Conservation (phyloP, 1,284 basidiomycete genomes). For the Ganoderma meredithae region DNA sequence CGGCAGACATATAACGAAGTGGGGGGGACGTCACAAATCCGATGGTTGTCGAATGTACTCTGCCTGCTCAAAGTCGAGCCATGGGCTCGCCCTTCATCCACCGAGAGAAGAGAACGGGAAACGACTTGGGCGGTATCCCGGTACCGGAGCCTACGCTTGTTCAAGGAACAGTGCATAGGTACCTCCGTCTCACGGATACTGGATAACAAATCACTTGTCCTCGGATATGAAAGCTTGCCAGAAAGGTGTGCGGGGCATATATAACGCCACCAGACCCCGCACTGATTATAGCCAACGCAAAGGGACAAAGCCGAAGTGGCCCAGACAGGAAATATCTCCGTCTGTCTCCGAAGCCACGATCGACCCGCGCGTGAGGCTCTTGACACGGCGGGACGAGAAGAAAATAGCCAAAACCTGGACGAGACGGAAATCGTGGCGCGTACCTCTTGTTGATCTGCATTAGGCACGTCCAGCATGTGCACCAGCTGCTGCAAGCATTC, state of each 20-base stretch:
- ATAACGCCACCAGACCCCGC: background rate
- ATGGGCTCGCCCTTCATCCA: background rate
- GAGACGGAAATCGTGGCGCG: constrained; percentile 42
- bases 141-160: background rate
- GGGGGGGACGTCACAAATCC: background rate
- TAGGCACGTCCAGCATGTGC: constrained; percentile 75
- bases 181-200: background rate
- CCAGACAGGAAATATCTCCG: background rate
- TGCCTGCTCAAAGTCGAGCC: background rate
- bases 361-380: background rate
- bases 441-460: constrained; percentile 86
- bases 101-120: background rate
- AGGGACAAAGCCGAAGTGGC: background rate
- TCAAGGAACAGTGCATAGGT: background rate
- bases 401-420: background rate
- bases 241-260: background rate
- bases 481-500: constrained; percentile 89
- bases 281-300: background rate
- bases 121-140: background rate
- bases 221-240: constrained; percentile 1
- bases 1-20: background rate
- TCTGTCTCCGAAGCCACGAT: background rate
- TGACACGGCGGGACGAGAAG: background rate
- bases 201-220: background rate
- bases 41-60: background rate